phyloP scores from a whole-genome alignment of 2,329 filamentous ascomycete species.

The Tricladium varicosporioides region DNA sequence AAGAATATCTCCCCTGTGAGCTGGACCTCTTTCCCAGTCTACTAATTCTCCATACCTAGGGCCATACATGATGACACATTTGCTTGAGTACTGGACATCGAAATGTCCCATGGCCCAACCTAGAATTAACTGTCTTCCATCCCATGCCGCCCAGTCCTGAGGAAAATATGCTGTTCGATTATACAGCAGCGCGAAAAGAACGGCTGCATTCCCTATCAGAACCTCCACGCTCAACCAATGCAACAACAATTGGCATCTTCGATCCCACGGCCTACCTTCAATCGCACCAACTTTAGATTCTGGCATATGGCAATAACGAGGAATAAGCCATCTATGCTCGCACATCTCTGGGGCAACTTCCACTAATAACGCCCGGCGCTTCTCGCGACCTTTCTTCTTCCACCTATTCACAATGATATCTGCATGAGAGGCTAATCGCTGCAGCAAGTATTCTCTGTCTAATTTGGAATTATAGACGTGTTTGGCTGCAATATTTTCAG shows the following conservation, averaged over 20 bases:
- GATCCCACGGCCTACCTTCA: not conserved
- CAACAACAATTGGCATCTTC: not conserved
- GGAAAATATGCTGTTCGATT: not conserved
- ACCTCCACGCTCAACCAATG: not conserved
- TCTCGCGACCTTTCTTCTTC: not conserved
- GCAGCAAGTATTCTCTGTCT: not conserved
- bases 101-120: not conserved
- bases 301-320: not conserved
- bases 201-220: not conserved
- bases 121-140: not conserved
- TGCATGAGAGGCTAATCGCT: not conserved
- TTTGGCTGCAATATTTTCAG: not conserved
- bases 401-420: not conserved
- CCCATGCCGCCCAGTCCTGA: not conserved
- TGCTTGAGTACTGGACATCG: not conserved
- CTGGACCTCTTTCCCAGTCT: not conserved
- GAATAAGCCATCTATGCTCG: not conserved
- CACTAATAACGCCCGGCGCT: not conserved
- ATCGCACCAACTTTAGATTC: not conserved
- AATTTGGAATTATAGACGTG: not conserved
- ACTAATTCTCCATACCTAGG: slow-evolving; percentile 7
- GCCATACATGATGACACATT: slow-evolving; percentile 6
- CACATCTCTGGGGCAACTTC: not conserved
- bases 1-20: slow-evolving; percentile 11
- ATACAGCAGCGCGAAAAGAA: not conserved